phyloP scores from a whole-genome alignment of 2,329 filamentous ascomycete species.

The Chrysoporthe cubensis region DNA sequence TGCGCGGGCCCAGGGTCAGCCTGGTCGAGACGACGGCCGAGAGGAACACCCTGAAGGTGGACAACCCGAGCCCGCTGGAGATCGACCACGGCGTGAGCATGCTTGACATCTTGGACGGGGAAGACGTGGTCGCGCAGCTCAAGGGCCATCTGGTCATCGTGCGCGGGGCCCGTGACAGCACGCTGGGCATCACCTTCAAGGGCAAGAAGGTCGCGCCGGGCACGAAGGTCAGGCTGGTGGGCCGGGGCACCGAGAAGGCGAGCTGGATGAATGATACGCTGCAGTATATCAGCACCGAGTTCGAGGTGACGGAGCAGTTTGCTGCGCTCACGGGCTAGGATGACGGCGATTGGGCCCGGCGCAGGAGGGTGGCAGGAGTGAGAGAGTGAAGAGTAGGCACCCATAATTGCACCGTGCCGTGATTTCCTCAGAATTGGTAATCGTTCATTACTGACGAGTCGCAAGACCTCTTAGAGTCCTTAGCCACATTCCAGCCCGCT shows the following conservation, averaged over 20 bases:
- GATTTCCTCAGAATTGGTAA: too few relatives aligned
- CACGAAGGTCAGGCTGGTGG: slow-evolving; percentile 22
- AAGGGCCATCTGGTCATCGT: slow-evolving; percentile 37
- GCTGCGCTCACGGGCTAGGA: slow-evolving; percentile 11
- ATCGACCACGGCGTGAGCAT: slow-evolving; percentile 37
- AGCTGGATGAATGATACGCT: slow-evolving; percentile 31
- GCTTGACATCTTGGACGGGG: slow-evolving; percentile 39
- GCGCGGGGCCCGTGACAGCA: slow-evolving; percentile 36
- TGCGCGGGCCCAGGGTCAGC: slow-evolving; percentile 34
- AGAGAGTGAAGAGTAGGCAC: not conserved
- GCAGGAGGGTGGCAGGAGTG: not conserved
- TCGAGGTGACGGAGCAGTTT: slow-evolving; percentile 20
- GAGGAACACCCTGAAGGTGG: slow-evolving; percentile 33
- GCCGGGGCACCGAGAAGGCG: slow-evolving; percentile 28
- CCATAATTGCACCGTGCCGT: too few relatives aligned
- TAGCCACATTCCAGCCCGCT: not conserved
- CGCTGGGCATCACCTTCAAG: slow-evolving; percentile 30
- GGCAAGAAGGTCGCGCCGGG: slow-evolving; percentile 20
- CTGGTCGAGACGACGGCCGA: slow-evolving; percentile 32
- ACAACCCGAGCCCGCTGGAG: slow-evolving; percentile 39
- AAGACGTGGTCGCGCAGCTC: slow-evolving; percentile 35
- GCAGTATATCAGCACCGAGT: slow-evolving; percentile 27
- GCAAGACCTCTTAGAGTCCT: not conserved
- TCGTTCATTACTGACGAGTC: not conserved
- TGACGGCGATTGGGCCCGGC: too few relatives aligned